Evolutionary conservation across 2,329 filamentous ascomycete species (phyloP).

Genomic region (Teratosphaeria zuluensis): DNA sequence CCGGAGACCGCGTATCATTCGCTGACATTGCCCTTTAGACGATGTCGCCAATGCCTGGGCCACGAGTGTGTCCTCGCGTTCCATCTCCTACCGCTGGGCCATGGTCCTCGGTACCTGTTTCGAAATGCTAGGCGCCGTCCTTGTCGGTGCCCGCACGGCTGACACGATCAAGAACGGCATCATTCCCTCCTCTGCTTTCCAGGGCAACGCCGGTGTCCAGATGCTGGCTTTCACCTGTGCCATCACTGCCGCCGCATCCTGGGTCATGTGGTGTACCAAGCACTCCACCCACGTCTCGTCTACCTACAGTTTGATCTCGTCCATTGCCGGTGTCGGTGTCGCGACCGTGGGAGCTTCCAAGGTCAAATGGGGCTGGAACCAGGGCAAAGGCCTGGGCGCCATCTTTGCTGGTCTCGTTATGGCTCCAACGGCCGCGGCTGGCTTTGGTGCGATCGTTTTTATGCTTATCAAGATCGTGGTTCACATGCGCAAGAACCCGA

Average conservation of each 20-base stretch:
- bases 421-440: slow-evolving; percentile 39
- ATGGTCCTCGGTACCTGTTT: slow-evolving; percentile 41
- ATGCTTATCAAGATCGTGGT: slow-evolving; percentile 41
- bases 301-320: slow-evolving; percentile 52
- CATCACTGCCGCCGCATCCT: slow-evolving; percentile 39
- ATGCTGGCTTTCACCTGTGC: slow-evolving; percentile 38
- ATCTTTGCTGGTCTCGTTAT: slow-evolving; percentile 37
- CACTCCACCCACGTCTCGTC: slow-evolving; percentile 51
- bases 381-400: slow-evolving; percentile 36
- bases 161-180: slow-evolving; percentile 54
- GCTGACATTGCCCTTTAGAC: slow-evolving; percentile 14
- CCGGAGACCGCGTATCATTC: background rate
- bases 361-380: slow-evolving; percentile 34
- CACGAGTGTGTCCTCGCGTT: slow-evolving; percentile 42
- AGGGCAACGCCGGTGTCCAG: slow-evolving; percentile 34
- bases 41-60: slow-evolving; percentile 49
- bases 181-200: slow-evolving; percentile 41
- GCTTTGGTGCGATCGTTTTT: slow-evolving; percentile 42
- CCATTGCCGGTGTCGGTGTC: slow-evolving; percentile 51
- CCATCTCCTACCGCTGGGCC: slow-evolving; percentile 42
- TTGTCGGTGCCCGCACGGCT: slow-evolving; percentile 43
- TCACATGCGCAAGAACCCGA: slow-evolving; percentile 39
- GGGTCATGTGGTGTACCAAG: slow-evolving; percentile 48
- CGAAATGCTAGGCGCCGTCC: slow-evolving; percentile 45
- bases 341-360: slow-evolving; percentile 39